Conservation (phyloP, 352 stramenopile species). For the Phytophthora citricola region DNA sequence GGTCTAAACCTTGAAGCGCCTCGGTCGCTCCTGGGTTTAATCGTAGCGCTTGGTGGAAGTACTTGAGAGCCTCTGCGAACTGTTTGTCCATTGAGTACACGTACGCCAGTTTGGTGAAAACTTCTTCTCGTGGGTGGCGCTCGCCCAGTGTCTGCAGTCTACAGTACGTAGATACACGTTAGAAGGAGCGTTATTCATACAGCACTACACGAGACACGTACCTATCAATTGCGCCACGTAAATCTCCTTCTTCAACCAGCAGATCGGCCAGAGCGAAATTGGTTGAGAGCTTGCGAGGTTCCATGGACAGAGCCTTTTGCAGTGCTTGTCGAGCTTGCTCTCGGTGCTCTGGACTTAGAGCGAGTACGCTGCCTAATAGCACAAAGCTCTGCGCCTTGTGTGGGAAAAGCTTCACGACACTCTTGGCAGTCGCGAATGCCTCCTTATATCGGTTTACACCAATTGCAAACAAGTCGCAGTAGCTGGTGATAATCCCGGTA, state of each 20-base stretch:
- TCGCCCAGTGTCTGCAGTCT: constrained; percentile 58
- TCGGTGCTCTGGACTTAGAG: constrained; percentile 65
- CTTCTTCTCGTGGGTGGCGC: constrained; percentile 59
- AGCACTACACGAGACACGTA: constrained; percentile 21
- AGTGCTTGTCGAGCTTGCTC: constrained; percentile 68
- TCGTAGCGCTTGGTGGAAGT: constrained; percentile 73
- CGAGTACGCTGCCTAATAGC: constrained; percentile 79
- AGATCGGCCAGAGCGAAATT: constrained; percentile 79
- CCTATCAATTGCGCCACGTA: constrained; percentile 64
- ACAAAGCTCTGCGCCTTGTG: constrained; percentile 73
- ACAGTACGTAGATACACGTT: not conserved
- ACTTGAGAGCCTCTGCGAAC: constrained; percentile 67
- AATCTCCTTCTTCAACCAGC: constrained; percentile 62
- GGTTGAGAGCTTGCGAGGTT: constrained; percentile 64
- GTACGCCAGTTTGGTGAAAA: constrained; percentile 81
- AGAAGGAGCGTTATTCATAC: no score
- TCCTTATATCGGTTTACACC: constrained; percentile 81
- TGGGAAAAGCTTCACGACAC: constrained; percentile 73
- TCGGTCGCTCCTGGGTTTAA: constrained; percentile 63
- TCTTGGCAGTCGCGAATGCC: constrained; percentile 69
- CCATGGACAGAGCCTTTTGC: constrained; percentile 63
- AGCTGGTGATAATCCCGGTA: constrained; percentile 74
- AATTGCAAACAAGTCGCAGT: constrained; percentile 70
- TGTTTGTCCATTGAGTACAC: constrained; percentile 78
- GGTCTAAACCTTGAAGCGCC: constrained; percentile 63